Percentiles rank a stretch among this genome's conserved stretches.
Conservation (phyloP, 345 rosid genomes). For the Citrus cavaleriei region DNA sequence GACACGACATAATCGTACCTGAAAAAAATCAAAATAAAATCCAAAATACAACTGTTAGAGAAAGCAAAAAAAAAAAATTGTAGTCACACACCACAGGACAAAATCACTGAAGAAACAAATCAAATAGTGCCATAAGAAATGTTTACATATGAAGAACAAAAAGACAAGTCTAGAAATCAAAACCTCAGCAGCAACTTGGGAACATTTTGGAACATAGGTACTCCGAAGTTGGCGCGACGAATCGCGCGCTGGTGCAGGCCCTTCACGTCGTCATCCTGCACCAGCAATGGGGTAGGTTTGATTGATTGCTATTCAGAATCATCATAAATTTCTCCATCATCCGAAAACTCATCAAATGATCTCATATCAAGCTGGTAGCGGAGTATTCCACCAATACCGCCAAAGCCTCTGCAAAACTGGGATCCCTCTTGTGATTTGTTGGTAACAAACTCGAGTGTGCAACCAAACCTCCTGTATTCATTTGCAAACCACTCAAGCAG, state of each 20-base stretch:
- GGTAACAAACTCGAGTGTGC: slow-evolving; percentile 63
- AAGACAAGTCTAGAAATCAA: background rate
- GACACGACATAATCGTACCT: background rate
- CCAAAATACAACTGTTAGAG: background rate
- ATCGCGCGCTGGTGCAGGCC: slow-evolving; percentile 39
- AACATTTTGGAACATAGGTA: background rate
- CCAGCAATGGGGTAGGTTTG: slow-evolving; percentile 38
- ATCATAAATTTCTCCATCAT: slow-evolving; percentile 38
- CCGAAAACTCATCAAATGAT: slow-evolving; percentile 52
- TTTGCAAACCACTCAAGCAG: slow-evolving; percentile 74
- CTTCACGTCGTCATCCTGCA: slow-evolving; percentile 40
- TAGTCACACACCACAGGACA: background rate
- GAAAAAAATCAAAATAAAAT: background rate
- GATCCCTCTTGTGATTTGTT: slow-evolving; percentile 75
- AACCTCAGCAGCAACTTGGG: slow-evolving; percentile 14
- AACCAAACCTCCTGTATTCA: slow-evolving; percentile 59
- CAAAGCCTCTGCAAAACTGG: slow-evolving; percentile 72
- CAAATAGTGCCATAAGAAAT: background rate
- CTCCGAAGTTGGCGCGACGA: slow-evolving; percentile 19
- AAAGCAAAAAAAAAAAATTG: background rate
- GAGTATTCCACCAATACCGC: slow-evolving; percentile 72
- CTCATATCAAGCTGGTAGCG: slow-evolving; percentile 64
- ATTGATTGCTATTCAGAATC: slow-evolving; percentile 77
- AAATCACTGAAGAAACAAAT: background rate
- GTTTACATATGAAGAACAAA: background rate